phyloP scores from a whole-genome alignment of 768 basidiomycete species.

The Nidularia pulvinata region DNA sequence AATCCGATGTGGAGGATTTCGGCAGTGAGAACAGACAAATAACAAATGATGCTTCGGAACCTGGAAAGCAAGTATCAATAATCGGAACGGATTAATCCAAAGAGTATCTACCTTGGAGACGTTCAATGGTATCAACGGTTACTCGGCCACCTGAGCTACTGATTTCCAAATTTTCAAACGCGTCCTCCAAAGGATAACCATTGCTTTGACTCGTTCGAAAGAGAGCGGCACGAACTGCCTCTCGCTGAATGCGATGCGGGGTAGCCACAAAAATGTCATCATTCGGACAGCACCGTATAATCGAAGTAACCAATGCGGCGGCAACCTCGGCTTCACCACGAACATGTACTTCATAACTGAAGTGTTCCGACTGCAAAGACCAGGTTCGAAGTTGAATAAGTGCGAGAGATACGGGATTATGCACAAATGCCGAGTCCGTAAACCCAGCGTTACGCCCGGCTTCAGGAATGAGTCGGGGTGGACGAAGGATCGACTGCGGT shows the following conservation, averaged over 20 bases:
- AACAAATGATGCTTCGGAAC: slow-evolving; percentile 53
- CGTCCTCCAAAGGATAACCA: slow-evolving; percentile 7
- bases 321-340: slow-evolving; percentile 46
- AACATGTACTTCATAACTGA: slow-evolving; percentile 47
- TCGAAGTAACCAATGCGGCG: slow-evolving; percentile 35
- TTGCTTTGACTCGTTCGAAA: slow-evolving; percentile 12
- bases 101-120: slow-evolving; percentile 38
- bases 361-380: slow-evolving; percentile 22
- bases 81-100: not conserved
- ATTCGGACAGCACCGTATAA: slow-evolving; percentile 33
- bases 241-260: slow-evolving; percentile 51
- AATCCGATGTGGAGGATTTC: slow-evolving; percentile 27
- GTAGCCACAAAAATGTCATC: slow-evolving; percentile 52
- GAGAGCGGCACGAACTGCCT: slow-evolving; percentile 43
- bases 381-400: slow-evolving; percentile 36
- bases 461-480: slow-evolving; percentile 17
- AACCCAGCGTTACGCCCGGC: slow-evolving; percentile 8
- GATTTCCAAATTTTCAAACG: slow-evolving; percentile 11
- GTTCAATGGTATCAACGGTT: slow-evolving; percentile 49
- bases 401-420: slow-evolving; percentile 41
- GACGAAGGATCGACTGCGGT: slow-evolving; percentile 28
- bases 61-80: slow-evolving; percentile 14
- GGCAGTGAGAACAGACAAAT: slow-evolving; percentile 52
- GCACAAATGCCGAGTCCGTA: slow-evolving; percentile 14
- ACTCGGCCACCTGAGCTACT: slow-evolving; percentile 21